Evolutionary conservation across 768 basidiomycete species (phyloP).

Genomic region (Pisolithus orientalis): DNA sequence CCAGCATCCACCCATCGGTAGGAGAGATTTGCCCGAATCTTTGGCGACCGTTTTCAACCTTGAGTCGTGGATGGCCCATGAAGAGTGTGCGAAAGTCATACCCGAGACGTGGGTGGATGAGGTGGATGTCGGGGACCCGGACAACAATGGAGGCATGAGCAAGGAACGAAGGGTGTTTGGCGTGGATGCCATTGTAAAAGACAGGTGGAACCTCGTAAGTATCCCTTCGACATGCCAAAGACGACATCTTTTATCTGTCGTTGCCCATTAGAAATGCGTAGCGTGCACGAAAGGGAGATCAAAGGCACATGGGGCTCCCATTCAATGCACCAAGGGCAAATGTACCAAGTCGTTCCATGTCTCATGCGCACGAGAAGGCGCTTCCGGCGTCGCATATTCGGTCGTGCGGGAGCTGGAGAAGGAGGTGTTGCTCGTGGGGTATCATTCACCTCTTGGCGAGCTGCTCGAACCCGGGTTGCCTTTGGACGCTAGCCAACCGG

Average conservation of each 20-base stretch:
- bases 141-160: constrained; percentile 26
- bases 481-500: neutral
- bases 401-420: constrained; percentile 72
- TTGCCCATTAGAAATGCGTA: constrained; percentile 73
- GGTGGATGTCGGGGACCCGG: constrained; percentile 19
- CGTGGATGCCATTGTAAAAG: constrained; percentile 82
- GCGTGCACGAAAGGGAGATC: constrained; percentile 65
- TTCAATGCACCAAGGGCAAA: constrained; percentile 93
- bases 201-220: constrained; percentile 87
- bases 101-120: constrained; percentile 93
- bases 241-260: neutral
- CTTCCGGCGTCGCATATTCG: constrained; percentile 49
- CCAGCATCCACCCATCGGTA: constrained; percentile 55
- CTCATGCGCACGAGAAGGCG: constrained; percentile 66
- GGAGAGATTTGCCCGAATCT: constrained; percentile 45
- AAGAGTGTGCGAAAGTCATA: constrained; percentile 69
- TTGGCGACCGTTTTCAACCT: constrained; percentile 15
- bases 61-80: constrained; percentile 70
- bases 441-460: constrained; percentile 13
- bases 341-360: constrained; percentile 93
- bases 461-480: constrained; percentile 1
- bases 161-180: constrained; percentile 67
- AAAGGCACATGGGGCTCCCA: constrained; percentile 71
- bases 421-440: constrained; percentile 64
- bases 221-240: neutral